phyloP scores from a whole-genome alignment of 1,284 basidiomycete species.

The Amylostereum areolatum region DNA sequence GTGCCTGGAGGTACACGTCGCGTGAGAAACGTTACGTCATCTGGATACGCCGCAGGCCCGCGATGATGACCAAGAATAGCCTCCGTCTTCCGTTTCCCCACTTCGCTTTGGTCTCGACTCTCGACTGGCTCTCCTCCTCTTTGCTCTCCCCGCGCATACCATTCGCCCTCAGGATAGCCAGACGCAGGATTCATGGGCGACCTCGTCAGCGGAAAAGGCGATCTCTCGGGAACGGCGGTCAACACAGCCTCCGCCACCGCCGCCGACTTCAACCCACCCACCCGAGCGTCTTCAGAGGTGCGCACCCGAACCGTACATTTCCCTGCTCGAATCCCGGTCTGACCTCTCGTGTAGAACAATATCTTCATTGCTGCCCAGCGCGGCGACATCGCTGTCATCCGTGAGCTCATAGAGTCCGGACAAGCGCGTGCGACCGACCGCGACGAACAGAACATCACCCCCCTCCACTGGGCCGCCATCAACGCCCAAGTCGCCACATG shows the following conservation, averaged over 20 bases:
- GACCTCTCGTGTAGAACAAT: slow-evolving; percentile 22
- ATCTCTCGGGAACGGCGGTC: slow-evolving; percentile 23
- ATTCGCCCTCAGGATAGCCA: no score
- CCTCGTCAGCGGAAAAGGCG: slow-evolving; percentile 23
- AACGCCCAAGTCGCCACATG: slow-evolving; percentile 82
- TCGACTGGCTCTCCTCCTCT: no score
- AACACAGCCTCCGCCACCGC: slow-evolving; percentile 22
- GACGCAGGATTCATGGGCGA: slow-evolving; percentile 3
- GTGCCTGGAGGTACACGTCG: no score
- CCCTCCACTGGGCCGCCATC: slow-evolving; percentile 96
- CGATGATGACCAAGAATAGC: no score
- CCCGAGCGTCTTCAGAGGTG: slow-evolving; percentile 26
- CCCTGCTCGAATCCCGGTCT: background rate
- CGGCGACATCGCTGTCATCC: slow-evolving; percentile 71
- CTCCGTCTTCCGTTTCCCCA: no score
- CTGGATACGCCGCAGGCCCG: no score
- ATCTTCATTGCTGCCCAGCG: slow-evolving; percentile 87
- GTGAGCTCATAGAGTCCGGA: slow-evolving; percentile 68
- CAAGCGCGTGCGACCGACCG: slow-evolving; percentile 72
- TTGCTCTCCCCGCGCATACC: no score
- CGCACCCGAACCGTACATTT: slow-evolving; percentile 3
- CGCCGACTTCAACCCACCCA: slow-evolving; percentile 18
- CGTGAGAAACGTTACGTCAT: no score
- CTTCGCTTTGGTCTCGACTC: no score
- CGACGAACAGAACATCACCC: slow-evolving; percentile 89